Base-by-base conservation (phyloP, 305 asterid species). In the Fraxinus greggii region DNA sequence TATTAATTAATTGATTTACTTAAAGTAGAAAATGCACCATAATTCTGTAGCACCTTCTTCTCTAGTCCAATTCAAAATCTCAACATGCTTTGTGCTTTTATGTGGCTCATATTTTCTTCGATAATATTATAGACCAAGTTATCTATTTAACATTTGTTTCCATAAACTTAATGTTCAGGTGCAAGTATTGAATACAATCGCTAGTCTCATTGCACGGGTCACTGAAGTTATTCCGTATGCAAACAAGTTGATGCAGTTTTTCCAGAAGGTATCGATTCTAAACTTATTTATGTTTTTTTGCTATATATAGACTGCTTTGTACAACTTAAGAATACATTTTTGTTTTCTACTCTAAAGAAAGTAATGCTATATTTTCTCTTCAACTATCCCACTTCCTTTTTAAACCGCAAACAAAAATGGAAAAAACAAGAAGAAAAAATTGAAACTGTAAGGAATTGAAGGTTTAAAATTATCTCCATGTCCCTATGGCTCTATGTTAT, bases 131-230 rank as follows among this genome's bases (percentile, higher is more conserved):
- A 33, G 78, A 78, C 76, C 29, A 38, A 45, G 65, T 81, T 81
- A 65, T 75, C 10, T 81, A 63, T 54, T 72, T 15, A 19, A 35
- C 31, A 75, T 86, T 77, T 74, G 21, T 77, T 83, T 79, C 45
- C 28, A 72, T 72, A 19, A 75, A 72, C 70, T 78, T 72, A 61
- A 80, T 76, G 1, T 85, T 79, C 93, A 96, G 99, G 99, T 96
- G 90, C 98, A 94, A 91, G 96, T 93, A 81, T 85, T 96, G 65
- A 96, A 96, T 87, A 92, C 98, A 0, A 90, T 96, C 73, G 90
- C 99, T 86, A 85, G 86, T 87, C 97, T 96, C 84, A 90, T 96
- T 83, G 95, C 95, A 83, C 93, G 87, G 80, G 86, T 89, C 80
- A 87, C 91, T 84, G 97, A 91, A 84, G 89, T 96, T 81, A 83